phyloP scores from a whole-genome alignment of 371 early-diverging fungal genomes.

The Mortierella sp. region DNA sequence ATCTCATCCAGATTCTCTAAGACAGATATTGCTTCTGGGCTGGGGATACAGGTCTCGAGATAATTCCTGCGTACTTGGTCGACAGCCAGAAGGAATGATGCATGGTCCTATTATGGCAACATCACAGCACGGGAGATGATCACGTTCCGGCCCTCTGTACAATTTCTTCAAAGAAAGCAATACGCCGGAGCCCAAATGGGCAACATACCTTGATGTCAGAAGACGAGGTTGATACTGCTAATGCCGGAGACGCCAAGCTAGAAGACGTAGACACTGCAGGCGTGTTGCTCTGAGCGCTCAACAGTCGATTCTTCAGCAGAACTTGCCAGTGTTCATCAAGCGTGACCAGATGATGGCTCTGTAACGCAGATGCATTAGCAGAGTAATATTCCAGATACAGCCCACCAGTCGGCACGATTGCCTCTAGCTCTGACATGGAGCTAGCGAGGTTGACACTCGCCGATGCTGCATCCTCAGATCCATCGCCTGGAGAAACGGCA shows the following conservation, averaged over 20 bases:
- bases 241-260: background rate
- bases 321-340: constrained; percentile 43
- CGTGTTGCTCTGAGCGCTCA: background rate
- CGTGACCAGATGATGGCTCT: constrained; percentile 25
- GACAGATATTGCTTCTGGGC: constrained; percentile 39
- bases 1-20: constrained; percentile 41
- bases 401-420: constrained; percentile 28
- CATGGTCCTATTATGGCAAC: constrained; percentile 11
- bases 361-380: constrained; percentile 37
- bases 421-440: background rate
- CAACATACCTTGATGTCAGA: constrained; percentile 38
- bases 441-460: background rate
- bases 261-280: background rate
- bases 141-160: too few species aligned
- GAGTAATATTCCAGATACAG: constrained; percentile 36
- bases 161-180: too few species aligned
- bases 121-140: too few species aligned
- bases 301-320: constrained; percentile 20
- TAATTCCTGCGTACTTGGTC: constrained; percentile 38
- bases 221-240: background rate
- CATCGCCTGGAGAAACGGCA: background rate
- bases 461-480: background rate
- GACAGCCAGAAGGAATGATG: constrained; percentile 27
- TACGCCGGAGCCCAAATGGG: too few species aligned
- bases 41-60: constrained; percentile 39